Evolutionary conservation across 2,329 filamentous ascomycete species (phyloP), one percentile per base, ranked within the genome.

Genomic region (Corinectria fuckeliana): DNA sequence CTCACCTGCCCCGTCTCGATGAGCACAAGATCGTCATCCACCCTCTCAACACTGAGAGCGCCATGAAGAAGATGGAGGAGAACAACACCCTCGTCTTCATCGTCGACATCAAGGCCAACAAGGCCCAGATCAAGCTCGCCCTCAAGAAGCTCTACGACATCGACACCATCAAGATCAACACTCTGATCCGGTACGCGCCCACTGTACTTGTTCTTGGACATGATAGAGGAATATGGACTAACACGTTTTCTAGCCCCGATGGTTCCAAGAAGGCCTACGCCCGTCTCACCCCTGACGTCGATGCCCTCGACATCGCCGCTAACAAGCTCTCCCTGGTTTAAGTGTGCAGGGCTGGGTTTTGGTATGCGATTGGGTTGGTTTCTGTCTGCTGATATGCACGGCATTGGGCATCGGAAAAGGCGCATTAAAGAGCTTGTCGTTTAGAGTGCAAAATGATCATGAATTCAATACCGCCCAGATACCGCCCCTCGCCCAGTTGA

Each of bases 51-150:
- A 99, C 95, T 63, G 95, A 99, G 91, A 95, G 91, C 77, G 95
- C 96, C 77, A 98, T 99, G 94, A 99, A 99, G 92, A 97, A 97
- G 91, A 97, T 99, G 74, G 95, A 99, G 88, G 95, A 99, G 91
- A 93, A 99, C 89, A 99, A 99, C 89, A 99, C 95, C 72, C 89
- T 99, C 52, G 92, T 96, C 78, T 97, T 97, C 88, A 96, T 97
- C 74, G 92, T 96, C 77, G 91, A 97, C 73, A 84, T 94, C 81
- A 96, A 96, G 90, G 89, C 94, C 81, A 99, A 99, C 90, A 99
- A 99, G 92, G 89, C 93, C 79, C 95, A 99, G 86, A 99, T 99
- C 85, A 97, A 97, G 88, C 86, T 88, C 75, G 91, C 94, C 67
- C 85, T 99, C 72, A 99, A 98, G 93, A 97, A 95, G 90, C 90